Conservation (phyloP, 1,284 basidiomycete species). For the Tilletia caries region DNA sequence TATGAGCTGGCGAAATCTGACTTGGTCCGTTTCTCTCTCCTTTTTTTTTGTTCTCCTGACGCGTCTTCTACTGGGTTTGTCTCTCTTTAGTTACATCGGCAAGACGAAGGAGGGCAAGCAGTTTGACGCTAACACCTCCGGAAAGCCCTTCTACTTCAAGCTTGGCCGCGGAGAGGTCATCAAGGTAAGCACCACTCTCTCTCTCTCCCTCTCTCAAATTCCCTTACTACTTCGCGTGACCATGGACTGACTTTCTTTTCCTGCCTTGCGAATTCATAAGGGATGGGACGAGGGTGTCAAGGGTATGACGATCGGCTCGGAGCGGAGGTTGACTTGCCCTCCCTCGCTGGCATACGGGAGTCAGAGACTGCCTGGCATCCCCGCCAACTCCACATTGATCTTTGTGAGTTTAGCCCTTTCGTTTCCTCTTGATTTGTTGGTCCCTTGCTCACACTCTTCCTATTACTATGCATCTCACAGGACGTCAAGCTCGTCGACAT, state of each 20-base stretch:
- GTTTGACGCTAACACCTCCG: slow-evolving; percentile 84
- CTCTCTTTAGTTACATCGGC: slow-evolving; percentile 70
- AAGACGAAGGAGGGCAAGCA: slow-evolving; percentile 79
- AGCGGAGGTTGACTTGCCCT: slow-evolving; percentile 77
- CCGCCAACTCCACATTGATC: slow-evolving; percentile 58
- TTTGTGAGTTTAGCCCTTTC: slow-evolving; percentile 49
- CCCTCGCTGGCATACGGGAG: slow-evolving; percentile 60
- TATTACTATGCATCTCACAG: neutral
- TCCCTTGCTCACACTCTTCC: neutral
- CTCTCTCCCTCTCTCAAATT: slow-evolving; percentile 19
- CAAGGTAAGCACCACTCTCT: slow-evolving; percentile 65
- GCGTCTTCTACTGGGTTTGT: too few relatives aligned
- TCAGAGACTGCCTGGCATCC: slow-evolving; percentile 58
- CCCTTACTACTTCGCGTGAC: neutral
- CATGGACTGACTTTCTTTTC: neutral
- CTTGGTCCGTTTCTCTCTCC: neutral
- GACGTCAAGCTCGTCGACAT: slow-evolving; percentile 61
- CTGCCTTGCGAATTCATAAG: neutral
- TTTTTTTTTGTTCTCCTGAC: neutral
- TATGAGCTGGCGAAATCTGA: too few relatives aligned
- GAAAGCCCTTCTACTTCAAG: slow-evolving; percentile 81
- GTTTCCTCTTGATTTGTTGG: neutral
- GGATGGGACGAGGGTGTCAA: slow-evolving; percentile 82
- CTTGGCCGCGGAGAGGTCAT: slow-evolving; percentile 88
- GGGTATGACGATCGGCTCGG: slow-evolving; percentile 88